Percentiles rank a stretch among this genome's conserved stretches.
These are phyloP conservation scores for Phytophthora tubulina DNA, from an alignment of 352 stramenopile species.

Conservation along the genomic window DNA sequence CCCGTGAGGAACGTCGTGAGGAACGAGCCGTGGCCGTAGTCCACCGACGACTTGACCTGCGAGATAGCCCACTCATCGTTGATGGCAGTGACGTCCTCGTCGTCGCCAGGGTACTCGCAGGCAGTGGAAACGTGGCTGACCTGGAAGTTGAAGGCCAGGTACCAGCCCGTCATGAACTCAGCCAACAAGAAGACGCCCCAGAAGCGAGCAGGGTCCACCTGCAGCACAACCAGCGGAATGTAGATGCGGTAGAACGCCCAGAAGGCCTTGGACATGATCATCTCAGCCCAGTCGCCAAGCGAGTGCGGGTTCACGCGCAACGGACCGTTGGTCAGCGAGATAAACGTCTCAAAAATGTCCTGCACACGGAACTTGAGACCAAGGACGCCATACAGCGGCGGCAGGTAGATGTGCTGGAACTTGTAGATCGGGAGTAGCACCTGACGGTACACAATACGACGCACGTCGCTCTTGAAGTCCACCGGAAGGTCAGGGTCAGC, in stretches of 20 bases:
- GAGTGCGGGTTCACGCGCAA: slow-evolving; percentile 92
- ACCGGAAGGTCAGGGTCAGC: slow-evolving; percentile 94
- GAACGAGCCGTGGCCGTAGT: slow-evolving; percentile 89
- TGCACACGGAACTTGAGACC: slow-evolving; percentile 94
- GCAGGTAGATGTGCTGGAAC: slow-evolving; percentile 95
- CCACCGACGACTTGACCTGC: slow-evolving; percentile 95
- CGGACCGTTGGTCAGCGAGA: slow-evolving; percentile 89
- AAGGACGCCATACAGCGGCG: slow-evolving; percentile 95
- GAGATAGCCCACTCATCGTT: slow-evolving; percentile 93
- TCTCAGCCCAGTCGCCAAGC: slow-evolving; percentile 75
- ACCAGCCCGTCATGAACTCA: slow-evolving; percentile 93
- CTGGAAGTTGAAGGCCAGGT: slow-evolving; percentile 95
- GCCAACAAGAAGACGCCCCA: slow-evolving; percentile 87
- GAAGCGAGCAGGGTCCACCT: slow-evolving; percentile 67
- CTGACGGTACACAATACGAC: slow-evolving; percentile 89
- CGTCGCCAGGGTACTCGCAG: slow-evolving; percentile 88
- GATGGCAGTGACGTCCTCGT: slow-evolving; percentile 69
- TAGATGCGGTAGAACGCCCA: slow-evolving; percentile 92
- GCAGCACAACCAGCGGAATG: slow-evolving; percentile 84
- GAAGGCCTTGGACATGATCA: slow-evolving; percentile 91
- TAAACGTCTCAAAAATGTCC: slow-evolving; percentile 92
- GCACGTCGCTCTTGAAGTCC: slow-evolving; percentile 87
- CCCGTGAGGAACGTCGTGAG: slow-evolving; percentile 94
- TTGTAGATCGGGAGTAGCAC: slow-evolving; percentile 88
- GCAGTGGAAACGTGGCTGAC: slow-evolving; percentile 92